Conservation (phyloP, 306 rosid genomes). For the Ceratonia siliqua region DNA sequence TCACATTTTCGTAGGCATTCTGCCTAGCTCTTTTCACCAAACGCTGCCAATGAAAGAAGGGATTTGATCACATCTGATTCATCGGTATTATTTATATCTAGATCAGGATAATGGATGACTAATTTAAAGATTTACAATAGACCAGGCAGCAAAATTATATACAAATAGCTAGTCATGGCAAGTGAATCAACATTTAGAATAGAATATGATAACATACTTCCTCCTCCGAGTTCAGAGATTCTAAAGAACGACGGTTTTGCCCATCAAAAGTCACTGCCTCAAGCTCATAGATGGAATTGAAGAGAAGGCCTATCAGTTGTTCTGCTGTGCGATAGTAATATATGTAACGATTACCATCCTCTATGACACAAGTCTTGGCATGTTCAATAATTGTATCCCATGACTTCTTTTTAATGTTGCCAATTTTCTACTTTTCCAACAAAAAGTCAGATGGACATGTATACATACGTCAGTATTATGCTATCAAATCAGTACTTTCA, state of each 20-base stretch:
- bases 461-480: neutral
- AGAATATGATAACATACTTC: conserved; percentile 16
- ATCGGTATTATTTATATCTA: neutral
- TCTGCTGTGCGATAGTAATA: neutral
- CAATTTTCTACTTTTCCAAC: conserved; percentile 45
- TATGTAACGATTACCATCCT: conserved; percentile 16
- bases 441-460: conserved; percentile 9
- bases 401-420: conserved; percentile 1
- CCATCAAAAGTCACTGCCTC: conserved; percentile 33
- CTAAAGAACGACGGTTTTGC: neutral
- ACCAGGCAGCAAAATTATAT: neutral
- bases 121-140: neutral
- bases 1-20: neutral
- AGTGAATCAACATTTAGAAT: neutral
- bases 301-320: neutral
- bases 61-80: neutral
- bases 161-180: neutral
- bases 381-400: conserved; percentile 51
- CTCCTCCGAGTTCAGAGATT: neutral
- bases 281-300: conserved; percentile 44
- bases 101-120: neutral
- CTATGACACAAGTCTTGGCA: conserved; percentile 40
- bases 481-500: neutral
- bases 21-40: neutral
- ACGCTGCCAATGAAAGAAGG: neutral